Conservation (phyloP, 2,329 filamentous ascomycete genomes). For the Blastomyces silverae region DNA sequence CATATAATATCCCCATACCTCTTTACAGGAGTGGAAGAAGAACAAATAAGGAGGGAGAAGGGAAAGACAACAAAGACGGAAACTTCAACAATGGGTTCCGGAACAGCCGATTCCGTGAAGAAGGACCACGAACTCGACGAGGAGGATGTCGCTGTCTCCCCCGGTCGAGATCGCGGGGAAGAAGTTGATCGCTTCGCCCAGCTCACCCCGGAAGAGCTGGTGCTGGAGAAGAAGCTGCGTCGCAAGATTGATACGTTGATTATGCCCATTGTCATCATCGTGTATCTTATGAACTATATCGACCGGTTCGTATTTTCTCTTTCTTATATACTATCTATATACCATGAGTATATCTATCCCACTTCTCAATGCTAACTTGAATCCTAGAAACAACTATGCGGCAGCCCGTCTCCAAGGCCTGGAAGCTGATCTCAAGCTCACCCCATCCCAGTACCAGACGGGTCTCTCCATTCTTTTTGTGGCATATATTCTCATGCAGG, state of each 20-base stretch:
- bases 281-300: slow-evolving; percentile 43
- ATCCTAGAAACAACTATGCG: slow-evolving; percentile 42
- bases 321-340: neutral
- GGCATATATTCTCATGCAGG: slow-evolving; percentile 42
- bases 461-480: slow-evolving; percentile 42
- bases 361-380: neutral
- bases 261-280: slow-evolving; percentile 39
- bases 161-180: neutral
- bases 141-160: neutral
- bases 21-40: neutral
- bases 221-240: slow-evolving; percentile 35
- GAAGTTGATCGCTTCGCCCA: slow-evolving; percentile 1
- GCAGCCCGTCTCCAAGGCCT: slow-evolving; percentile 42
- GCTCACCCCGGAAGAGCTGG: slow-evolving; percentile 29
- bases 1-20: neutral
- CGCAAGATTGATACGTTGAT: slow-evolving; percentile 35
- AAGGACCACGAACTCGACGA: neutral
- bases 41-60: neutral
- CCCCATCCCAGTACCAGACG: slow-evolving; percentile 36
- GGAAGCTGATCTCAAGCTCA: slow-evolving; percentile 33
- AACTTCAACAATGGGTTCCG: neutral
- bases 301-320: slow-evolving; percentile 34
- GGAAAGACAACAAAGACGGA: neutral
- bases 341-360: neutral
- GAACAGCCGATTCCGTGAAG: neutral